Conservation (phyloP, 257 asterid genomes). For the Scutellaria barbata region DNA sequence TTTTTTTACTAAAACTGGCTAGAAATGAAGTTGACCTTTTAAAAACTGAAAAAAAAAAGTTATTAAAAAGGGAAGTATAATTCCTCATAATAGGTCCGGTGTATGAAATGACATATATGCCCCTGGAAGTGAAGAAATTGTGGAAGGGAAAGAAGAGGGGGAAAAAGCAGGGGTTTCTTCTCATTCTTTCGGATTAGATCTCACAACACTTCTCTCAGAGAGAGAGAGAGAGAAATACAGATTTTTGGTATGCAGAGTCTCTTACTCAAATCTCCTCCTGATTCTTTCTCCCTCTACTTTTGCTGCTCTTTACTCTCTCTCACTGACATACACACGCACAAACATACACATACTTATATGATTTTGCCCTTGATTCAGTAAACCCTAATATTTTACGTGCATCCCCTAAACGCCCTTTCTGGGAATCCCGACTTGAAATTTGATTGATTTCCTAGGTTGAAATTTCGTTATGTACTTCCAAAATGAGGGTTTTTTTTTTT, state of each 20-base stretch:
- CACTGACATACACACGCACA: constrained; percentile 18
- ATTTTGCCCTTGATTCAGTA: constrained; percentile 28
- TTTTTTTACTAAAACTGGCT: no score
- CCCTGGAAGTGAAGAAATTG: background rate
- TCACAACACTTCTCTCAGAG: constrained; percentile 40
- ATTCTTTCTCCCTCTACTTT: constrained; percentile 37
- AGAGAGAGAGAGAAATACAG: constrained; percentile 30
- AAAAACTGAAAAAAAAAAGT: no score
- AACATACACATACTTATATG: constrained; percentile 27
- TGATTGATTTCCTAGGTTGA: constrained; percentile 24
- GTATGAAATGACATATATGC: background rate
- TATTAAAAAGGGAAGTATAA: no score
- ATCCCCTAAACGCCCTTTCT: constrained; percentile 25
- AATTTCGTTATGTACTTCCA: constrained; percentile 27
- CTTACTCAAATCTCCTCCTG: constrained; percentile 49
- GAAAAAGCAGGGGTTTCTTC: constrained; percentile 14
- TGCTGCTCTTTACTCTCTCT: constrained; percentile 42
- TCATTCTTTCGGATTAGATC: constrained; percentile 44
- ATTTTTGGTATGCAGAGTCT: constrained; percentile 51
- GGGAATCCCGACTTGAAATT: constrained; percentile 21
- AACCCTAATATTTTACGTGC: constrained; percentile 26
- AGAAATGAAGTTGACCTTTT: no score
- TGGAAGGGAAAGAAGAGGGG: constrained; percentile 14
- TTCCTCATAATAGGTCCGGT: background rate
- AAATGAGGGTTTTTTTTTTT: constrained; percentile 36